Conservation (phyloP, 2,329 filamentous ascomycete genomes). For the Curvularia verruculosa region DNA sequence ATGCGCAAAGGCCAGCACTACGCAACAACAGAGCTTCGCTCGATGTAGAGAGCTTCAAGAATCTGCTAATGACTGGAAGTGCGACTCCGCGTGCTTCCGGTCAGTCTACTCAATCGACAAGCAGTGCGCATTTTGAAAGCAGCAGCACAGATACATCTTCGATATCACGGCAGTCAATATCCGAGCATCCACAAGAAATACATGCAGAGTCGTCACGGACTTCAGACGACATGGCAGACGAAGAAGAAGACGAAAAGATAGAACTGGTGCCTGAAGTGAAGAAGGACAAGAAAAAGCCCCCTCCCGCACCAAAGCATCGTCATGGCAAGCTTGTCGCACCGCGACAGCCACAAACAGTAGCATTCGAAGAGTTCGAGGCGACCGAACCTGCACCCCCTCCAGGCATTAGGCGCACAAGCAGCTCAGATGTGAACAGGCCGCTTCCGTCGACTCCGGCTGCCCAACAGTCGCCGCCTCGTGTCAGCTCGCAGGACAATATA, state of each 20-base stretch:
- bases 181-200: constrained; percentile 57
- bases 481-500: constrained; percentile 30
- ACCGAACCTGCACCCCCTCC: constrained; percentile 31
- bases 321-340: constrained; percentile 75
- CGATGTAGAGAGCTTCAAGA: constrained; percentile 79
- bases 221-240: constrained; percentile 63
- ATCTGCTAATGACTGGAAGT: constrained; percentile 76
- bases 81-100: constrained; percentile 48
- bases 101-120: constrained; percentile 32
- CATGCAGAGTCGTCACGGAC: constrained; percentile 61
- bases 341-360: constrained; percentile 49
- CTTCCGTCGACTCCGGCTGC: constrained; percentile 60
- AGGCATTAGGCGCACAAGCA: constrained; percentile 34
- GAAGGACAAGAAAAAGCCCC: constrained; percentile 71
- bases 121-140: constrained; percentile 46
- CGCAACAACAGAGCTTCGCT: constrained; percentile 55
- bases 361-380: constrained; percentile 43
- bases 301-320: constrained; percentile 69
- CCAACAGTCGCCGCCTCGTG: constrained; percentile 25
- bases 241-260: constrained; percentile 56
- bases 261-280: constrained; percentile 38
- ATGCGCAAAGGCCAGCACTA: constrained; percentile 30
- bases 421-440: constrained; percentile 66
- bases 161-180: constrained; percentile 64
- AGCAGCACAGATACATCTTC: constrained; percentile 66